These are phyloP conservation scores for Auriscalpium vulgare DNA, from an alignment of 768 basidiomycete genomes.

Conservation along the genomic window DNA sequence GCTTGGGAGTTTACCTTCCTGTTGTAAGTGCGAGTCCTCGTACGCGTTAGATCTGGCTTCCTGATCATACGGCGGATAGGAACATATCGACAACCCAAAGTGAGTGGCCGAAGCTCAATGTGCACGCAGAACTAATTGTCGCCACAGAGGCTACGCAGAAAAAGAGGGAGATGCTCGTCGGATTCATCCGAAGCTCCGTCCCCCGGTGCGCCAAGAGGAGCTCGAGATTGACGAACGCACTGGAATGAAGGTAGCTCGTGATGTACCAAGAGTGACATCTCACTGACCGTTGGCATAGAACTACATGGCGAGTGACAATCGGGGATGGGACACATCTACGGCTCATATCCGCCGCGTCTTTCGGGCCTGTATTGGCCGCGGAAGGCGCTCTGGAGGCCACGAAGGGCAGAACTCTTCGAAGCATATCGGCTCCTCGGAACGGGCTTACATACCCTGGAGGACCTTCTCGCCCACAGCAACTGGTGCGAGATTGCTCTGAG, in stretches of 20 bases:
- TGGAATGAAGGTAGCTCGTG: slow-evolving; percentile 61
- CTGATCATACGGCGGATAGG: slow-evolving; percentile 22
- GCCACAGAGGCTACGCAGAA: slow-evolving; percentile 52
- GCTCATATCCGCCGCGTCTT: slow-evolving; percentile 58
- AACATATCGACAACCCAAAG: slow-evolving; percentile 80
- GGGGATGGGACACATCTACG: slow-evolving; percentile 69
- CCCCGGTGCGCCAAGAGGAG: slow-evolving; percentile 64
- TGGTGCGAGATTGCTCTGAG: slow-evolving; percentile 71
- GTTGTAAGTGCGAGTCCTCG: slow-evolving; percentile 33
- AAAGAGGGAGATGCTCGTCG: slow-evolving; percentile 64
- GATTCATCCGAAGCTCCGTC: slow-evolving; percentile 65
- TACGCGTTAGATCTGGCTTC: neutral
- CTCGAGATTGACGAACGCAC: slow-evolving; percentile 68
- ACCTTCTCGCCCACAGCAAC: slow-evolving; percentile 71
- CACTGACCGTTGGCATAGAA: slow-evolving; percentile 34
- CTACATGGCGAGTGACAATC: slow-evolving; percentile 66
- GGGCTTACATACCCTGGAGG: slow-evolving; percentile 62
- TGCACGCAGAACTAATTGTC: neutral
- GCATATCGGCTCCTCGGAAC: slow-evolving; percentile 67
- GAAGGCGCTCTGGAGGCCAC: slow-evolving; percentile 46
- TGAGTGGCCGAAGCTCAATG: slow-evolving; percentile 20
- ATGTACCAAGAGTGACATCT: neutral
- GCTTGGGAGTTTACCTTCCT: slow-evolving; percentile 71
- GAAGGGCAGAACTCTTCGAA: slow-evolving; percentile 53
- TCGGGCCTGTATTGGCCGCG: slow-evolving; percentile 56